Percentiles rank a stretch among this genome's conserved stretches.
Conservation (phyloP, 2,329 filamentous ascomycete genomes). For the Beauveria sp. region DNA sequence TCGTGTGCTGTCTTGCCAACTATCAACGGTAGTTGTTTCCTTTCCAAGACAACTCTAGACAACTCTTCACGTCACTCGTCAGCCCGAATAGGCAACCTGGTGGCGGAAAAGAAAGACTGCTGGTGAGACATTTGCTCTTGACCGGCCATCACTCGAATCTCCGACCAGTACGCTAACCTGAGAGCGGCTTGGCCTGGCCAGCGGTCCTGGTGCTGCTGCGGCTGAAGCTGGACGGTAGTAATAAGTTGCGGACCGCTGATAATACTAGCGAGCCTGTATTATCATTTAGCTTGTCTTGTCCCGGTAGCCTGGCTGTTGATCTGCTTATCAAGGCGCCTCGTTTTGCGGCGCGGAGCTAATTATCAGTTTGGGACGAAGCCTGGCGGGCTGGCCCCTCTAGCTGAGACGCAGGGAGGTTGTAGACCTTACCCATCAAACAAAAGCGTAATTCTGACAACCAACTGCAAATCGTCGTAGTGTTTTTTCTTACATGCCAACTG, state of each 20-base stretch:
- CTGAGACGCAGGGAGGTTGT: conserved; percentile 1
- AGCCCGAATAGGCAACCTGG: background rate
- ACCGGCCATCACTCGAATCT: too few relatives aligned
- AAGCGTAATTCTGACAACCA: background rate
- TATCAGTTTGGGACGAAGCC: background rate
- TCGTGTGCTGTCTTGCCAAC: background rate
- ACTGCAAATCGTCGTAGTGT: too few relatives aligned
- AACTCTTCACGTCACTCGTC: background rate
- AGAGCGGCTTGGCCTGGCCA: background rate
- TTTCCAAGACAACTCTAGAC: too few relatives aligned
- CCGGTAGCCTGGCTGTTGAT: background rate
- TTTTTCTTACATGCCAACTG: too few relatives aligned
- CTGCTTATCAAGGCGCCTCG: conserved; percentile 1
- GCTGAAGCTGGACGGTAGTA: background rate
- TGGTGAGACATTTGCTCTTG: too few relatives aligned
- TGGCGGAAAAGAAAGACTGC: background rate
- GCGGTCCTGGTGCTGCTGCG: background rate
- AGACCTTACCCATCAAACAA: conserved; percentile 9
- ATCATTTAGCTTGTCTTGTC: background rate
- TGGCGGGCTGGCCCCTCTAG: background rate
- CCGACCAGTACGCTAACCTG: background rate
- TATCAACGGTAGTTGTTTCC: background rate
- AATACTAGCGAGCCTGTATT: background rate
- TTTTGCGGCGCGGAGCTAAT: background rate
- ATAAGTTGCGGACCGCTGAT: background rate